phyloP scores from a whole-genome alignment of 2,329 filamentous ascomycete species.

The Conoideocrella luteorostrata region DNA sequence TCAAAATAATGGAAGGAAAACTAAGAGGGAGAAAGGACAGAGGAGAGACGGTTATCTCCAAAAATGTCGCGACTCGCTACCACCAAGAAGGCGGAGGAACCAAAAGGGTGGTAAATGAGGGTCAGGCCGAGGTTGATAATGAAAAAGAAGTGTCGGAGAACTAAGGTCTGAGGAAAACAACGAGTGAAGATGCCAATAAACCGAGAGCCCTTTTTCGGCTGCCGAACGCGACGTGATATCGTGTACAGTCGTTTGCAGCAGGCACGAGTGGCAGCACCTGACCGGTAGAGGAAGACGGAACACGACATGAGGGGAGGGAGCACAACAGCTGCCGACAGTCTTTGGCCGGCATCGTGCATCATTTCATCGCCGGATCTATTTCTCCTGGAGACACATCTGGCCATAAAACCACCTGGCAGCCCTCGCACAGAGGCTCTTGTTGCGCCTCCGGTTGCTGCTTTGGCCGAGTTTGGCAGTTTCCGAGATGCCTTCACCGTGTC shows the following conservation, averaged over 20 bases:
- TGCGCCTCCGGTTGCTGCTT: not conserved
- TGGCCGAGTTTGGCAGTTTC: conserved; percentile 1
- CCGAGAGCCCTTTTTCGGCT: conserved; percentile 4
- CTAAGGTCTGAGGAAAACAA: not conserved
- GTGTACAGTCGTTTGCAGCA: conserved; percentile 2
- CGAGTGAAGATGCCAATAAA: not conserved
- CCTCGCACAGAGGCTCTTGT: conserved; percentile 1
- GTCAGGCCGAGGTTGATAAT: conserved; percentile 8
- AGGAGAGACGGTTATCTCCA: conserved; percentile 4
- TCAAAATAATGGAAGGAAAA: conserved; percentile 7
- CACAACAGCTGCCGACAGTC: conserved; percentile 1
- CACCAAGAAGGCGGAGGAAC: not conserved
- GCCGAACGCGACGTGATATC: conserved; percentile 5
- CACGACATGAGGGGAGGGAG: not conserved
- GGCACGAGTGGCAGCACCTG: conserved; percentile 5
- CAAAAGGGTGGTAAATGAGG: conserved; percentile 1
- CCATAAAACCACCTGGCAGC: conserved; percentile 1
- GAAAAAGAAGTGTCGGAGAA: not conserved
- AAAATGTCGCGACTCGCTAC: not conserved
- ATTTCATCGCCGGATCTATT: not conserved
- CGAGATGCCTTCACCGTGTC: not conserved
- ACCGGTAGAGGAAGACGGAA: too few relatives aligned
- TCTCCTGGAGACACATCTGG: not conserved
- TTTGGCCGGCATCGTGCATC: too few relatives aligned
- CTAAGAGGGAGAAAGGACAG: too few relatives aligned